Evolutionary conservation across 208 protist genomes (phyloP), one percentile per base, ranked within the genome.

Genomic region (Trypanosoma congolense): DNA sequence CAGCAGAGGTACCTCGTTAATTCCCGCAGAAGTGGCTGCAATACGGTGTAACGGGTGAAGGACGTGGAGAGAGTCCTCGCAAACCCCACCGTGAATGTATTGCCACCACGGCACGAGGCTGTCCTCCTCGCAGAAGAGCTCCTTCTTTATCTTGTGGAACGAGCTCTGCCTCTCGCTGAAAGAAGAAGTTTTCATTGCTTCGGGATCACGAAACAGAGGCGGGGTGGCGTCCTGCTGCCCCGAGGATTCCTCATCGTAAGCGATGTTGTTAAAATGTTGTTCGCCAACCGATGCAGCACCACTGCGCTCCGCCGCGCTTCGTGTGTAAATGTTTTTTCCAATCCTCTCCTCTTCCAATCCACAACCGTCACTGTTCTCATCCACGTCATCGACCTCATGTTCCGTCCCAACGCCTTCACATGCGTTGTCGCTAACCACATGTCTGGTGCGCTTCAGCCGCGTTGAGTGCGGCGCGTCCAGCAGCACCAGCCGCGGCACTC

Each of bases 11-110:
- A 87, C 41, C 29, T 89, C 81, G 4, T 74, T 46, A n/a, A 6
- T n/a, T 22, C 42, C 21, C 5, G 42, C 70, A 18, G 60, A 54
- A 2, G 67, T 48, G 44, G 70, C 59, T 18, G 42, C 73, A 5
- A 65, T 31, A 43, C 70, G 53, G 44, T 86, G 80, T 4, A 82
- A 59, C 19, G 85, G 81, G 29, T 61, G 73, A 12, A 92, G 50
- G 0, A 72, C 68, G 33, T 71, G 73, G 22, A 90, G 44, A 33
- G 65, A 70, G 54, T 79, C 63, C 1, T 47, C 36, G 12, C 58
- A 48, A 2, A 93, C 66, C 8, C 86, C 86, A n/a, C 77, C 83
- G 9, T 67, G 66, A 49, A 93, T 85, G 68, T 90, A 93, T 46
- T 70, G 76, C 80, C 82, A 90, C 83, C 86, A 93, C 30, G 82